Evolutionary conservation across 495 filamentous ascomycete species (phyloP), one percentile per base, ranked within the genome.

Genomic region (Aspergillus ostianus): DNA sequence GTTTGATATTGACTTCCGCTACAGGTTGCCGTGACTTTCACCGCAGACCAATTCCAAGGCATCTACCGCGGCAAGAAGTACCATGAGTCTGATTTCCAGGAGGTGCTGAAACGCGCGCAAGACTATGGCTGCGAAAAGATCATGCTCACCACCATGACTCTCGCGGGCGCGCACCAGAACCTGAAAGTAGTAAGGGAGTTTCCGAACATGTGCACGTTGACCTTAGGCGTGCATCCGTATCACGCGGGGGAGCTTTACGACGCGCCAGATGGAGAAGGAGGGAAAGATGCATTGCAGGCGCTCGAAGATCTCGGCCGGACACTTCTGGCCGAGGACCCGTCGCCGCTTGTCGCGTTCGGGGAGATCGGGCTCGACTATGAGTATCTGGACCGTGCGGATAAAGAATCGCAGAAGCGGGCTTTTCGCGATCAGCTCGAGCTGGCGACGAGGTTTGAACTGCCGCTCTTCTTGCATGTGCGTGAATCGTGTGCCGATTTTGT

Each of bases 331-430:
- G 59, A 67, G 5, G 21, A 30, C 0, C 49, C 59, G 5, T 66
- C 69, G 0, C 64, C 64, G 2, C 60, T 73, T 0, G 71, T 67
- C 5, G 69, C 67, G 4, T 73, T 70, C 45, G 69, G 67, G 0
- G 67, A 73, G 48, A 73, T 73, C 36, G 69, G 67, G 0, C 57
- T 73, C 2, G 69, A 72, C n/a, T 73, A 72, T 20, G 66, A 65
- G 13, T 72, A 70, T 51, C 58, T 73, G 2, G 59, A 67, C 4
- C 63, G 66, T 5, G 66, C 71, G 1, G 64, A 72, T 51, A 70
- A 70, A 53, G 56, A 60, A 20, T 69, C 64, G 12, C 66, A 73
- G 50, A 63, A 69, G 15, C 66, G 67, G 9, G 69, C 67, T 4
- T 70, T 73, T 27, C 56, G 64, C 4, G 64, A 66, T 6, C 67